Evolutionary conservation across 345 rosid genomes (phyloP).

Genomic region (Populus nigra): DNA sequence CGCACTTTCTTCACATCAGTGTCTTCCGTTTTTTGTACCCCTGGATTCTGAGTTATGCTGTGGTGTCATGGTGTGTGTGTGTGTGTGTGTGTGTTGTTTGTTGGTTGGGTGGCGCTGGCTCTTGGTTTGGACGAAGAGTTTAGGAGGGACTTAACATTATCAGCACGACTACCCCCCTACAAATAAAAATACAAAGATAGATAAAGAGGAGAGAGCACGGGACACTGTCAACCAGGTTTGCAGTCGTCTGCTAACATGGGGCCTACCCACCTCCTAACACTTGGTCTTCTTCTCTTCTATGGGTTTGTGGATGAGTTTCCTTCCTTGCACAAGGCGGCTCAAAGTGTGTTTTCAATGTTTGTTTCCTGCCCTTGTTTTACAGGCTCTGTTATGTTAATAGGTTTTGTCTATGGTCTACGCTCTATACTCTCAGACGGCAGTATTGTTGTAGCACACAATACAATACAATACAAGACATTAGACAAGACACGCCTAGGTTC

Average conservation of each 20-base stretch:
- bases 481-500: background rate
- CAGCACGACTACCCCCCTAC: background rate
- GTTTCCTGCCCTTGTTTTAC: background rate
- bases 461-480: background rate
- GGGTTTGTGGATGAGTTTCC: slow-evolving; percentile 2
- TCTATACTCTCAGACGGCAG: background rate
- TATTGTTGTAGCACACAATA: no score
- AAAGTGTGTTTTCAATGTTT: background rate
- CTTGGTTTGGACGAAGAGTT: slow-evolving; percentile 49
- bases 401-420: background rate
- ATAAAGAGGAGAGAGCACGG: background rate
- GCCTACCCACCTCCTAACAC: slow-evolving; percentile 18
- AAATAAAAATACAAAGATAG: background rate
- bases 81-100: slow-evolving; percentile 17
- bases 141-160: slow-evolving; percentile 28
- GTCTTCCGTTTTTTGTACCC: slow-evolving; percentile 5
- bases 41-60: slow-evolving; percentile 18
- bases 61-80: slow-evolving; percentile 4
- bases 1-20: background rate
- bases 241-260: slow-evolving; percentile 2
- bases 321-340: slow-evolving; percentile 25
- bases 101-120: slow-evolving; percentile 36
- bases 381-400: background rate
- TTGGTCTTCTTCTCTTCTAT: slow-evolving; percentile 2
- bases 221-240: slow-evolving; percentile 6